Evolutionary conservation across 768 basidiomycete genomes (phyloP).

Genomic region (Strobilomyces dryophilus): DNA sequence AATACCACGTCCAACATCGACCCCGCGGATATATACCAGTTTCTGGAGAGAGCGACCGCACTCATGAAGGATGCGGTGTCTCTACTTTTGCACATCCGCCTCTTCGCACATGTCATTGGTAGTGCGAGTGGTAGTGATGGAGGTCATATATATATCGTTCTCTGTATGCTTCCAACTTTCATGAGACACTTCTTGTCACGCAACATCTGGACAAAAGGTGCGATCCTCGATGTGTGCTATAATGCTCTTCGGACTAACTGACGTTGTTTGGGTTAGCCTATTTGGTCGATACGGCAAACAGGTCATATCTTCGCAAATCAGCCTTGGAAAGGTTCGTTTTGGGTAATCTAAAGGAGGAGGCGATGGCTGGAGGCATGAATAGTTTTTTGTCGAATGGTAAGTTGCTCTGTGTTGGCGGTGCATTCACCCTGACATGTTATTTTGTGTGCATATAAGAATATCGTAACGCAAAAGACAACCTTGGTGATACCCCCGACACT

Average conservation of each 20-base stretch:
- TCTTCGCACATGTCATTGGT: slow-evolving; percentile 17
- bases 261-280: slow-evolving; percentile 10
- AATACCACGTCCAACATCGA: not conserved
- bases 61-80: slow-evolving; percentile 13
- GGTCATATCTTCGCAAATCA: slow-evolving; percentile 20
- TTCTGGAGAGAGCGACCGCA: slow-evolving; percentile 8
- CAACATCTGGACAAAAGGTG: slow-evolving; percentile 22
- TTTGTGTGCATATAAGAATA: slow-evolving; percentile 14
- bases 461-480: slow-evolving; percentile 14
- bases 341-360: slow-evolving; percentile 15
- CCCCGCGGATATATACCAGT: slow-evolving; percentile 1
- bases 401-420: not conserved
- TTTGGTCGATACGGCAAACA: slow-evolving; percentile 13
- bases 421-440: not conserved
- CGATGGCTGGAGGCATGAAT: slow-evolving; percentile 19
- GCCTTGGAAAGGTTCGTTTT: slow-evolving; percentile 11
- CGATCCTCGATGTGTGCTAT: not conserved
- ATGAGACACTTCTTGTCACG: not conserved
- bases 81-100: slow-evolving; percentile 21
- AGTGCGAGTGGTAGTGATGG: slow-evolving; percentile 13
- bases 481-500: slow-evolving; percentile 15
- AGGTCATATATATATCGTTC: slow-evolving; percentile 18
- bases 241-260: not conserved
- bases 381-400: slow-evolving; percentile 14
- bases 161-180: slow-evolving; percentile 18